Conservation (phyloP, 2,329 filamentous ascomycete species). For the Lasiodiplodia sp. region DNA sequence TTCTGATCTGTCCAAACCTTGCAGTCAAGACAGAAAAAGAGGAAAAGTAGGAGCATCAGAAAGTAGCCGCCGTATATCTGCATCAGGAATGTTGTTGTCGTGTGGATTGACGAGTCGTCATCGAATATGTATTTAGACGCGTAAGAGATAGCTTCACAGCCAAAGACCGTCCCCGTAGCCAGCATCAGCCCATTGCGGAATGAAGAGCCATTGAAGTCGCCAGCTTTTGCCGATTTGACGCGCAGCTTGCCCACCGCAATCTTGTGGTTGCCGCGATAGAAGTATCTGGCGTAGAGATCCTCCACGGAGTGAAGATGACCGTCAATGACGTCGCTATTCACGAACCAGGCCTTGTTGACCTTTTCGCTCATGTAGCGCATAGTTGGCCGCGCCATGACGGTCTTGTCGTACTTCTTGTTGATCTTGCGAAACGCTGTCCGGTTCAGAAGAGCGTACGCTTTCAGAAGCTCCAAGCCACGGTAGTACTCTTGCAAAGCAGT, state of each 20-base stretch:
- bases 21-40: conserved; percentile 86
- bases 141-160: conserved; percentile 52
- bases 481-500: conserved; percentile 92
- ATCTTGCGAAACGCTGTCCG: conserved; percentile 95
- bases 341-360: conserved; percentile 89
- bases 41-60: conserved; percentile 78
- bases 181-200: conserved; percentile 63
- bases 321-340: conserved; percentile 85
- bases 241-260: conserved; percentile 87
- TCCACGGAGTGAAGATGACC: conserved; percentile 81
- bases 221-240: conserved; percentile 67
- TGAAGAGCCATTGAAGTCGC: conserved; percentile 65
- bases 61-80: conserved; percentile 90
- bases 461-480: conserved; percentile 86
- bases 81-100: conserved; percentile 62
- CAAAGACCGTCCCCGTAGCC: conserved; percentile 52
- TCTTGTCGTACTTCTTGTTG: conserved; percentile 98
- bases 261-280: conserved; percentile 92
- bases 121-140: conserved; percentile 42
- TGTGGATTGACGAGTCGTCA: conserved; percentile 35
- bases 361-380: conserved; percentile 89
- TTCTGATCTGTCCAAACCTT: conserved; percentile 82
- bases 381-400: conserved; percentile 77
- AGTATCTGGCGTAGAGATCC: conserved; percentile 92
- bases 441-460: conserved; percentile 89